Base-by-base conservation (phyloP, 192 early-diverging fungal genomes). In the Coemansia interrupta region DNA sequence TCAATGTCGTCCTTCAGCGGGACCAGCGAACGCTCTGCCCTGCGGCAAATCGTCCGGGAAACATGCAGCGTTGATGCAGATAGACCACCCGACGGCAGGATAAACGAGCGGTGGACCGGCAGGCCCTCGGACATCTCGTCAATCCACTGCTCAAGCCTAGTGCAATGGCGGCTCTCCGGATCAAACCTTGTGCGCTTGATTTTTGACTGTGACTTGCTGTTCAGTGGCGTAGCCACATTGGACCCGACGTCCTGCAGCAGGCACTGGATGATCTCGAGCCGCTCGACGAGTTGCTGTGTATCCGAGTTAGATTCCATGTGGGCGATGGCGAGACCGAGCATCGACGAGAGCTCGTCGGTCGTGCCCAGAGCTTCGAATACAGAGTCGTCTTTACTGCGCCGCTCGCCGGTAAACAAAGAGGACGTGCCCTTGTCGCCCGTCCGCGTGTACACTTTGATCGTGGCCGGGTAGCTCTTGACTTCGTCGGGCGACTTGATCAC, bases 341-440 rank as follows among this genome's bases (percentile, higher is more conserved):
- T 58, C 3, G 87, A 91, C 3, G 85, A 83, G 51, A 96, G 83
- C 66, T 96, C 94, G 73, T 96, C 94, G 20, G 88, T 88, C 28
- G 88, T 84, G 12, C 94, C 95, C 15, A 97, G 85, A 0, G 95
- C 92, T 52, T 93, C 91, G 76, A 97, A 97, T 26, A 95, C 85
- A 8, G 78, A 76, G 59, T 97, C 93, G 63, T 90, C 81, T 68
- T 97, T 97, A 39, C 72, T 22, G n/a, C 91, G 84, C 30, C 94
- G 83, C 68, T 97, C 92, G 17, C 95, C 95, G 18, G 89, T 93
- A 69, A 84, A 97, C 36, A 97, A 80, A 0, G 91, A 74, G 0
- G 93, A 95, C 11, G 90, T 90, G 46, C 90, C 91, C 73, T 92
- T 90, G 80, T 98, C 95, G 18, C 95, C 95, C 0, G 93, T 98